A percentile compares a stretch with the other conserved stretches of the same genome.
Evolutionary conservation across 176 grass and related monocot genomes (phyloP).

Genomic region (Phragmites australis): DNA sequence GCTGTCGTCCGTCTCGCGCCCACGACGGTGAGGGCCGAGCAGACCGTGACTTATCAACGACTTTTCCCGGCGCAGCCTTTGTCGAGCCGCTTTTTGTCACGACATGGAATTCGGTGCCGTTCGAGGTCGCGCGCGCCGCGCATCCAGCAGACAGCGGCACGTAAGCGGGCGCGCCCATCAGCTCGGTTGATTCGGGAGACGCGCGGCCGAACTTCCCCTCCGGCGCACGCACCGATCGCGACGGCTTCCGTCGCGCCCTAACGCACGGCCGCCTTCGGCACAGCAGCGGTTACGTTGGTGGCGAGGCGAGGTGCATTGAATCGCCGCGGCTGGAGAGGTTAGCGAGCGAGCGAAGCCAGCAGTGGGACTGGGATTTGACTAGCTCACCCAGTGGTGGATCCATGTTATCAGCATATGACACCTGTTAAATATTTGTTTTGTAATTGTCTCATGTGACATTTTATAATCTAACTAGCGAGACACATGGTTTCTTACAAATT

Average conservation of each 20-base stretch:
- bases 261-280: conserved; percentile 3
- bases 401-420: too few relatives aligned
- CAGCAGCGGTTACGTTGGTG: conserved; percentile 1
- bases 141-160: background rate
- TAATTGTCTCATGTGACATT: too few relatives aligned
- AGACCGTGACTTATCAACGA: conserved; percentile 8
- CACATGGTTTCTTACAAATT: too few relatives aligned
- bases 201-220: background rate
- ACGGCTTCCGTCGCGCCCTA: background rate
- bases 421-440: too few relatives aligned
- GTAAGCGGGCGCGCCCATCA: background rate
- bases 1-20: background rate
- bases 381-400: too few relatives aligned
- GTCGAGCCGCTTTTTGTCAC: conserved; percentile 38
- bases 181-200: conserved; percentile 20
- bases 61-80: conserved; percentile 32
- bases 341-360: background rate
- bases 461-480: too few relatives aligned
- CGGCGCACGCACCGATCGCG: conserved; percentile 24
- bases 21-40: background rate
- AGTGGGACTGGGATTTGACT: background rate
- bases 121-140: background rate
- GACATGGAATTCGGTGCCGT: conserved; percentile 7
- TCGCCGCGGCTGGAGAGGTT: conserved; percentile 22
- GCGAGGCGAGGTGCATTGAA: conserved; percentile 30